A percentile compares a stretch with the other conserved stretches of the same genome.
Conservation (phyloP, 371 early-diverging fungal genomes). For the Entomophthora muscae region DNA sequence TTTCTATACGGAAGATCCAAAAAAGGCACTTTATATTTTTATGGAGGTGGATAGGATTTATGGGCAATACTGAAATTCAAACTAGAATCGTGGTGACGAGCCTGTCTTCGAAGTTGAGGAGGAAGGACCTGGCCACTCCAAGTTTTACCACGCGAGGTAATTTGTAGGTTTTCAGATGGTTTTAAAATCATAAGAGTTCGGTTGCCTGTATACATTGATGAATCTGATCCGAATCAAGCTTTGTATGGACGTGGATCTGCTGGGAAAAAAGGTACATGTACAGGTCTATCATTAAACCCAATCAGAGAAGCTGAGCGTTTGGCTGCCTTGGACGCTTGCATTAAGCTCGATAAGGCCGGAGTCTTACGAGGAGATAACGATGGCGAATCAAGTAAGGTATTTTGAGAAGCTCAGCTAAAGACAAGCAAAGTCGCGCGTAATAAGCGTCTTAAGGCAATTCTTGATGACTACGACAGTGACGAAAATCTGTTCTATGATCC, state of each 20-base stretch:
- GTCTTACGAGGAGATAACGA: not conserved
- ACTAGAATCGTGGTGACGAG: not conserved
- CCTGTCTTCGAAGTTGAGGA: not conserved
- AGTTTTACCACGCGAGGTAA: not conserved
- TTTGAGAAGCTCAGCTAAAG: no score
- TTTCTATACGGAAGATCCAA: conserved; percentile 2
- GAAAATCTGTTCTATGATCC: conserved; percentile 6
- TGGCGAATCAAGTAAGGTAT: no score
- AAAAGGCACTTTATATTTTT: conserved; percentile 3
- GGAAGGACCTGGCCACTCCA: not conserved
- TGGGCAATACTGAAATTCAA: not conserved
- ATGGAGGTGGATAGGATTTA: not conserved
- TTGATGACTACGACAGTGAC: not conserved
- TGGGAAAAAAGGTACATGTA: not conserved
- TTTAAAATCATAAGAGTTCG: not conserved
- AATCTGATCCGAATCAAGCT: not conserved
- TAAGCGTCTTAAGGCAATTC: not conserved
- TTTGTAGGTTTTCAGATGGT: not conserved
- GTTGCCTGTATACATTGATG: not conserved
- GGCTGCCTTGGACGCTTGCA: conserved; percentile 7
- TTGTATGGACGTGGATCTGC: not conserved
- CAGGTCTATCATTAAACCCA: not conserved
- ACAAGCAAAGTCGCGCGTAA: not conserved
- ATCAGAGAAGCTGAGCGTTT: conserved; percentile 4
- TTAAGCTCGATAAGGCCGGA: not conserved